Evolutionary conservation across 2,329 filamentous ascomycete species (phyloP).

Genomic region (Pyrenophora seminiperda): DNA sequence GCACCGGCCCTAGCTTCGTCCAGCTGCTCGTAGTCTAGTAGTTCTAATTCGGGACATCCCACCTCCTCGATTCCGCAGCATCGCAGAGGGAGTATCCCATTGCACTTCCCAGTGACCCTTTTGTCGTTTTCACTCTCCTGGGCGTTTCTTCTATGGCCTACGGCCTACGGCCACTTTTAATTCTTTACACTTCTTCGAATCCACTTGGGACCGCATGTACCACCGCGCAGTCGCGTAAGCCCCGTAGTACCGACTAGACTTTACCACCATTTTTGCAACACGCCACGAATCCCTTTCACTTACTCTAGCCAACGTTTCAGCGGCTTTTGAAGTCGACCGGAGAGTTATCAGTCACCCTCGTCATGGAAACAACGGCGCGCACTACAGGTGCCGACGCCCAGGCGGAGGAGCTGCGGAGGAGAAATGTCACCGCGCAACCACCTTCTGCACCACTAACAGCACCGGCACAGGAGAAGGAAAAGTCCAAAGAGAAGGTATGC

Average conservation of each 20-base stretch:
- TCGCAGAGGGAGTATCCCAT: conserved; percentile 29
- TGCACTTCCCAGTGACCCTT: conserved; percentile 19
- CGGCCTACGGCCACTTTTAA: conserved; percentile 20
- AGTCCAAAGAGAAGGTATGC: conserved; percentile 56
- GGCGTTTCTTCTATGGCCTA: conserved; percentile 17
- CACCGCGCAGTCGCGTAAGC: conserved; percentile 12
- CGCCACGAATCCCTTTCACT: conserved; percentile 22
- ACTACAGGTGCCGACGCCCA: conserved; percentile 51
- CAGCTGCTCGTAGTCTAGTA: conserved; percentile 19
- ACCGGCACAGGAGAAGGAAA: conserved; percentile 48
- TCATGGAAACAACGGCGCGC: conserved; percentile 41
- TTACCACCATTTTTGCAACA: conserved; percentile 16
- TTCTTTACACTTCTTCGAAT: conserved; percentile 12
- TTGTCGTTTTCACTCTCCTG: conserved; percentile 17
- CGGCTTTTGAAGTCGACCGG: not conserved
- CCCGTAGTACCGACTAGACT: conserved; percentile 20
- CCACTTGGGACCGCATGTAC: not conserved
- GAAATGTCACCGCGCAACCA: conserved; percentile 48
- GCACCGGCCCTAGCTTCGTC: conserved; percentile 20
- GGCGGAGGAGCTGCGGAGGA: conserved; percentile 53
- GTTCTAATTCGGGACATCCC: conserved; percentile 36
- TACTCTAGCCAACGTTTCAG: conserved; percentile 5
- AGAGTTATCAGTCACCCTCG: not conserved
- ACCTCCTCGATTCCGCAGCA: conserved; percentile 28
- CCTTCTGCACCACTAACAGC: conserved; percentile 33